Conservation (phyloP, 2,329 filamentous ascomycete species). For the Plenodomus biglobosus region DNA sequence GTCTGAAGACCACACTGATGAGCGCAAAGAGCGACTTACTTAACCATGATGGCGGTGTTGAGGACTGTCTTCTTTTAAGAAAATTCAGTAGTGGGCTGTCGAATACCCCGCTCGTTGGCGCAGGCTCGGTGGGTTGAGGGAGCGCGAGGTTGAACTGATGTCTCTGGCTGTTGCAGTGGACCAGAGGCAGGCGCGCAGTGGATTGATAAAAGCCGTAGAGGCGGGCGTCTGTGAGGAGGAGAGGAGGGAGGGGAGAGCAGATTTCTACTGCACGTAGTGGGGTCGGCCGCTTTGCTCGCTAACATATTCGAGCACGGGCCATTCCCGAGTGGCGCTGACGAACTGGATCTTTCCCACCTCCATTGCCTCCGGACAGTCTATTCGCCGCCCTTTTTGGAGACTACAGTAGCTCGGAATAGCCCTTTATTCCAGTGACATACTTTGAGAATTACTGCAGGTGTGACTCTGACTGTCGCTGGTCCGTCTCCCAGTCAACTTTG, state of each 20-base stretch:
- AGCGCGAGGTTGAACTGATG: conserved; percentile 24
- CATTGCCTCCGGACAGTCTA: conserved; percentile 6
- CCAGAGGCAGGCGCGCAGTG: conserved; percentile 28
- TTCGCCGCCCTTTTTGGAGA: conserved; percentile 13
- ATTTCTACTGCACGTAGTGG: conserved; percentile 18
- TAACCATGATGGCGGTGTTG: conserved; percentile 97
- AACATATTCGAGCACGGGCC: conserved; percentile 18
- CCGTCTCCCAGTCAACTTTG: conserved; percentile 1
- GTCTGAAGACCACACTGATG: neutral
- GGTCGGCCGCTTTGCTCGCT: conserved; percentile 14
- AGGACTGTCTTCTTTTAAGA: conserved; percentile 33
- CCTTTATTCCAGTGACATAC: neutral
- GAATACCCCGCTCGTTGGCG: conserved; percentile 42
- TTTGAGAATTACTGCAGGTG: neutral
- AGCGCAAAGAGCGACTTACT: conserved; percentile 68
- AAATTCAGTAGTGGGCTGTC: conserved; percentile 39
- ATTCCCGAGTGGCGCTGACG: conserved; percentile 11
- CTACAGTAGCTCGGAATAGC: neutral
- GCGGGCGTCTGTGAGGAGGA: conserved; percentile 20
- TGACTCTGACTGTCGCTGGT: neutral
- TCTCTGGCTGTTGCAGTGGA: conserved; percentile 38
- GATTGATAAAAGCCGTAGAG: conserved; percentile 22
- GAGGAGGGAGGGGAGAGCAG: conserved; percentile 15
- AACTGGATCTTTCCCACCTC: conserved; percentile 4
- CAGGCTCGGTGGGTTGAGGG: conserved; percentile 21